Base-by-base conservation (phyloP, 352 stramenopile genomes). In the Phytophthora brassicae region DNA sequence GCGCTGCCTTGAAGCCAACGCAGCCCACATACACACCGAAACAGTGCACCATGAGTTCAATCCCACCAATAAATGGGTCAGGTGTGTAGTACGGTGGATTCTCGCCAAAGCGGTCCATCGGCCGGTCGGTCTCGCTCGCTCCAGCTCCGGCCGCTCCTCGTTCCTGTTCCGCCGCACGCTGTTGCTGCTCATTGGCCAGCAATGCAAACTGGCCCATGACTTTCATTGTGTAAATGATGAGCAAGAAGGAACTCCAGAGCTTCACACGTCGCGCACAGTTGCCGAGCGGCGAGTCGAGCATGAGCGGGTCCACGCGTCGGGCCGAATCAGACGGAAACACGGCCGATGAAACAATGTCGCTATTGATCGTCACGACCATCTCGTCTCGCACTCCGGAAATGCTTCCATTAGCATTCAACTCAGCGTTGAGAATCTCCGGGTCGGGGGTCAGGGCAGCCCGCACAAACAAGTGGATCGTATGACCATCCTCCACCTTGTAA, bases 391-490 rank as follows among this genome's bases (percentile, higher is more conserved):
- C 47, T 13, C 63, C 59, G 20, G 38, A 53, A 6, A 51, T 63
- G 14, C 60, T 76, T 1, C 66, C 66, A 47, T 53, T 70, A 1
- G 54, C 45, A 29, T 68, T 72, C n/a, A 71, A 49, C 28, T 86
- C 77, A 1, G 75, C 66, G 36, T 56, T 81, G 9, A 72, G 56
- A n/a, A 79, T 75, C 56, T 92, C 80, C 0, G 79, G 66, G 36
- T 92, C 84, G 4, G 81, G 77, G 7, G 68, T 81, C n/a, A 72
- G 71, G 1, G 73, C 75, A 68, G 84, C 69, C 17, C 87, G 75
- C 38, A 95, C 89, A 47, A 98, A 96, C 56, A 97, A 70, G 63
- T 98, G 92, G 39, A 98, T 79, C 8, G 86, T 97, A 60, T 97
- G 89, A 8, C 90, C 91, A 36, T 96, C 79, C 55, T 97, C 90